Base-by-base conservation (phyloP, 2,329 filamentous ascomycete species). In the Lojkania enalia region DNA sequence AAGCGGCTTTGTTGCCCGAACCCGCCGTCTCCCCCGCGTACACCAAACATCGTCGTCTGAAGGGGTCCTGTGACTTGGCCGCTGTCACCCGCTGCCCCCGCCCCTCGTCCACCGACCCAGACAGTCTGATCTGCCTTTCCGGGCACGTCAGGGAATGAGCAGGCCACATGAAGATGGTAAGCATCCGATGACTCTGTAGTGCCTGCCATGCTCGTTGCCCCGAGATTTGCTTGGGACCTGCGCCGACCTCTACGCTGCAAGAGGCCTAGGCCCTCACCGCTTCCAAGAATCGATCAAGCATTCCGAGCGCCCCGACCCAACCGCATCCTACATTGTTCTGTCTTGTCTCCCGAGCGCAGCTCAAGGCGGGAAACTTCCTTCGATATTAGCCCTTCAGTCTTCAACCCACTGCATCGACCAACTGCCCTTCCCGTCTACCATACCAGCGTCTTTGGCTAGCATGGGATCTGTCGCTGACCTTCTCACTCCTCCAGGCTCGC, bases 121-220 rank as follows among this genome's bases (percentile, higher is more conserved):
- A 51, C 47, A 46, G 32, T 39, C 41, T 42, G 30, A 44, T 41
- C 35, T 42, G 57, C 60, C 58, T 52, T 55, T 49, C 45, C 54
- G 54, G 61, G 61, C 63, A 53, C 54, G 52, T 53, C 54, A 69
- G 66, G 66, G 66, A 63, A 71, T 71, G 67, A 70, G 63, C 65
- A 61, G 57, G 64, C 64, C 62, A 69, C 64, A 62, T 55, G 64
- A 68, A 55, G 54, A 69, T 69, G 67, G 67, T 70, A 63, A 66
- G 64, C 57, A 51, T 54, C 51, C 46, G 31, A 44, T 53, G 51
- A 51, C 51, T 33, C 29, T 44, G 20, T 20, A 11, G 16, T n/a
- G 25, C 5, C 21, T 15, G 42, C 36, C 42, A 43, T 35, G 37
- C 42, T 49, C 16, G 25, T n/a, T 27, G 33, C 29, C 27, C 9